phyloP scores from a whole-genome alignment of 352 stramenopile species.

The Phytophthora macrochlamydospora region DNA sequence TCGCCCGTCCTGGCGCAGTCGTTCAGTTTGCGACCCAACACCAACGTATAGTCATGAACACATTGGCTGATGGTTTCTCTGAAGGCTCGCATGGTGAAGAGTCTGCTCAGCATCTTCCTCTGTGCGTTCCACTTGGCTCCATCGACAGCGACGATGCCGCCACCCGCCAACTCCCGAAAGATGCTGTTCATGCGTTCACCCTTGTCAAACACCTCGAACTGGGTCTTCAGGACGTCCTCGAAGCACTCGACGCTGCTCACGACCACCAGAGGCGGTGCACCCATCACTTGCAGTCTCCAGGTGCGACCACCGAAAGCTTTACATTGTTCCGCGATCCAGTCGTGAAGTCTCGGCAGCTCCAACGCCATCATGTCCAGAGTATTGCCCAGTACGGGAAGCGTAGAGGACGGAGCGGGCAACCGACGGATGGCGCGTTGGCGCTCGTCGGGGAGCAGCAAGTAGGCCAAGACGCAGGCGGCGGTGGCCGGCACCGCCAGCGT shows the following conservation, averaged over 20 bases:
- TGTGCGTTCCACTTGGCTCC: conserved; percentile 54
- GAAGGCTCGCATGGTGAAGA: conserved; percentile 68
- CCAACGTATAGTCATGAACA: conserved; percentile 44
- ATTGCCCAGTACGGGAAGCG: conserved; percentile 50
- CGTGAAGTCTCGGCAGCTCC: conserved; percentile 46
- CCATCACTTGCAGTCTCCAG: conserved; percentile 44
- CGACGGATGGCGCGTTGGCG: conserved; percentile 26
- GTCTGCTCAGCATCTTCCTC: conserved; percentile 78
- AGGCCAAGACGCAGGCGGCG: conserved; percentile 27
- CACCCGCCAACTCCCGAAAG: conserved; percentile 53
- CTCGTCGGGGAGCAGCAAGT: conserved; percentile 29
- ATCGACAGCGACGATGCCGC: conserved; percentile 63
- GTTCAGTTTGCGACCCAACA: conserved; percentile 31
- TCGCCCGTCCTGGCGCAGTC: conserved; percentile 13
- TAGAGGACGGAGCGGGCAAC: conserved; percentile 37
- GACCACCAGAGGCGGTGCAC: conserved; percentile 43
- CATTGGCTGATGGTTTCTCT: conserved; percentile 40
- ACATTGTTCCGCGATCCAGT: conserved; percentile 55
- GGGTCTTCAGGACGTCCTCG: conserved; percentile 51
- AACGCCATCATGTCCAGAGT: conserved; percentile 46
- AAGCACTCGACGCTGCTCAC: conserved; percentile 41
- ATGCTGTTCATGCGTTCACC: conserved; percentile 45
- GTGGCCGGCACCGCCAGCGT: conserved; percentile 15
- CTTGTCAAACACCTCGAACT: conserved; percentile 80
- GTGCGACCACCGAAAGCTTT: conserved; percentile 36